A percentile compares a stretch with the other conserved stretches of the same genome.
phyloP scores from a whole-genome alignment of 2,329 filamentous ascomycete species.

The Thelonectria blattea region DNA sequence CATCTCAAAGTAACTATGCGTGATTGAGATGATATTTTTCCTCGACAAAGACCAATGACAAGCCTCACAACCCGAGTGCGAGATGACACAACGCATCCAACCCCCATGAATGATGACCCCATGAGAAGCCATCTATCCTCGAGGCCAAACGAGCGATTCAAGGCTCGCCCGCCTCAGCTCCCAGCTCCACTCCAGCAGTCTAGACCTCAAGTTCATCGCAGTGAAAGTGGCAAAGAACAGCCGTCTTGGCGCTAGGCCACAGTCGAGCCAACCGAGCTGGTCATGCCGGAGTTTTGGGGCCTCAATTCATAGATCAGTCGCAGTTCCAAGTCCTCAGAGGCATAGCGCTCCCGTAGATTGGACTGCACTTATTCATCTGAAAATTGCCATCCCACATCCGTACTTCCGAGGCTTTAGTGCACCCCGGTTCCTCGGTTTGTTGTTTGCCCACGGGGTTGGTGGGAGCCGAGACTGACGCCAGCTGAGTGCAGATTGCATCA shows the following conservation, averaged over 20 bases:
- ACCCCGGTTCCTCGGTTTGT: neutral
- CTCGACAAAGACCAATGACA: neutral
- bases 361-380: neutral
- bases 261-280: neutral
- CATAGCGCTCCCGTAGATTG: neutral
- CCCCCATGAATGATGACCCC: too few relatives aligned
- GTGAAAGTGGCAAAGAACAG: neutral
- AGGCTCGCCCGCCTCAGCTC: neutral
- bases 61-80: neutral
- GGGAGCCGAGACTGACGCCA: conserved; percentile 18
- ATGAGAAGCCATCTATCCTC: neutral
- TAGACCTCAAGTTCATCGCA: neutral
- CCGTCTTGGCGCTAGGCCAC: neutral
- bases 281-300: neutral
- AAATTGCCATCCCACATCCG: neutral
- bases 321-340: neutral
- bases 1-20: too few relatives aligned
- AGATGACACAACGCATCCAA: neutral
- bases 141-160: neutral
- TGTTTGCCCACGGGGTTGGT: neutral
- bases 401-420: neutral
- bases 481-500: conserved; percentile 11
- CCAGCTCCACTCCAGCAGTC: neutral
- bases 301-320: neutral
- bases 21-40: neutral